A percentile compares a stretch with the other conserved stretches of the same genome.
Conservation (phyloP, 2,329 filamentous ascomycete genomes). For the Aspergillus nomiae region DNA sequence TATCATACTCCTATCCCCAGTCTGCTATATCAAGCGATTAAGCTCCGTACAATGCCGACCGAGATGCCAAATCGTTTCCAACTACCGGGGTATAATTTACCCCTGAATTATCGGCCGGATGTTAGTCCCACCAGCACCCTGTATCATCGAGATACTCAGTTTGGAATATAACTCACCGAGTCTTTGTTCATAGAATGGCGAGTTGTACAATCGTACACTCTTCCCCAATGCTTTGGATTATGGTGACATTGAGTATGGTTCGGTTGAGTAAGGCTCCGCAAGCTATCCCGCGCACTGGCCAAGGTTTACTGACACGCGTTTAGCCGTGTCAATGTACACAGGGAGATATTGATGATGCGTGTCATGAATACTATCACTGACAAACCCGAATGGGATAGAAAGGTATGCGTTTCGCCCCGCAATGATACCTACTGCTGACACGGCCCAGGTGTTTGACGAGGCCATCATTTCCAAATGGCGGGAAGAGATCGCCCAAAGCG, state of each 20-base stretch:
- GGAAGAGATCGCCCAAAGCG: slow-evolving; percentile 23
- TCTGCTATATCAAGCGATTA: neutral
- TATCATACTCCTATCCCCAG: neutral
- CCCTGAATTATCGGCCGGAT: neutral
- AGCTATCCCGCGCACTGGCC: no score
- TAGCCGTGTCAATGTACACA: slow-evolving; percentile 22
- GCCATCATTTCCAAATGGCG: slow-evolving; percentile 38
- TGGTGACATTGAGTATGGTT: slow-evolving; percentile 1
- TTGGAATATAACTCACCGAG: neutral
- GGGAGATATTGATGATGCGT: slow-evolving; percentile 45
- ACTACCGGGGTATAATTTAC: neutral
- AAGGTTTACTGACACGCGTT: neutral
- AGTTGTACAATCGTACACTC: neutral
- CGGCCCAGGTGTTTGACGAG: slow-evolving; percentile 34
- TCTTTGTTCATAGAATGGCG: neutral
- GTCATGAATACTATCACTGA: slow-evolving; percentile 48
- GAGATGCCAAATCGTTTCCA: neutral
- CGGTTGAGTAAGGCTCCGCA: neutral
- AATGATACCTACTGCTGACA: slow-evolving; percentile 21
- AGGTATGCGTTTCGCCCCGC: slow-evolving; percentile 44
- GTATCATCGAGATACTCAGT: neutral
- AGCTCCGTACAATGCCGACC: neutral
- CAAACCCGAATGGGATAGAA: slow-evolving; percentile 45
- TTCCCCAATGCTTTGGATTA: slow-evolving; percentile 7
- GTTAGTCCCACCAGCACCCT: neutral